phyloP scores from a whole-genome alignment of 805 yeast species.

The Aciculoconidium aculeatum region DNA sequence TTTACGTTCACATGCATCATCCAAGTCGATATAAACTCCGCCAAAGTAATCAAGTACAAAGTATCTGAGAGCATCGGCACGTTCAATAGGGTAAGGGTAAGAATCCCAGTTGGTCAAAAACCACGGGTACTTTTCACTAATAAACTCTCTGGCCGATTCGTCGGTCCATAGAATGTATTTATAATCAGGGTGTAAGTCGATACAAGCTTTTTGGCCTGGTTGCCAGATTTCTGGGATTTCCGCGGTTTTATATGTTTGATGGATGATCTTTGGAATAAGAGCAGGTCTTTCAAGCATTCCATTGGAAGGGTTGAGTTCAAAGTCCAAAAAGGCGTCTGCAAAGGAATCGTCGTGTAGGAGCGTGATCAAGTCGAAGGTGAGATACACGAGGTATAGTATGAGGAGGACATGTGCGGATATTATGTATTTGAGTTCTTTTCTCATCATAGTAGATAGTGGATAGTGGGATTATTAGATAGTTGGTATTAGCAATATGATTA shows the following conservation, averaged over 20 bases:
- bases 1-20: constrained; percentile 76
- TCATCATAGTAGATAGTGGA: constrained; percentile 33
- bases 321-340: constrained; percentile 55
- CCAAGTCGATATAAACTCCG: constrained; percentile 86
- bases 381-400: constrained; percentile 50
- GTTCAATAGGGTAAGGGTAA: constrained; percentile 74
- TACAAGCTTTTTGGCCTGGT: constrained; percentile 69
- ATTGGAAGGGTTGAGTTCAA: constrained; percentile 54
- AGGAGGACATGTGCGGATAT: constrained; percentile 55
- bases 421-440: constrained; percentile 58
- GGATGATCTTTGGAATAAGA: constrained; percentile 83
- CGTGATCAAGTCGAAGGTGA: constrained; percentile 66
- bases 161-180: constrained; percentile 91
- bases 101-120: constrained; percentile 71
- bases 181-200: constrained; percentile 79
- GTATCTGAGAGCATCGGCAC: constrained; percentile 89
- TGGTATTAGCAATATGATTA: too few species aligned
- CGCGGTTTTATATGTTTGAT: constrained; percentile 82
- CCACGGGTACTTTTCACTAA: constrained; percentile 79
- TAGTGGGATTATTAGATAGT: background rate
- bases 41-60: constrained; percentile 80
- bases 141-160: constrained; percentile 71
- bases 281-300: constrained; percentile 41
- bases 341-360: constrained; percentile 68
- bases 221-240: constrained; percentile 80